Conservation (phyloP, 768 basidiomycete genomes). For the Cystoderma amianthinum region DNA sequence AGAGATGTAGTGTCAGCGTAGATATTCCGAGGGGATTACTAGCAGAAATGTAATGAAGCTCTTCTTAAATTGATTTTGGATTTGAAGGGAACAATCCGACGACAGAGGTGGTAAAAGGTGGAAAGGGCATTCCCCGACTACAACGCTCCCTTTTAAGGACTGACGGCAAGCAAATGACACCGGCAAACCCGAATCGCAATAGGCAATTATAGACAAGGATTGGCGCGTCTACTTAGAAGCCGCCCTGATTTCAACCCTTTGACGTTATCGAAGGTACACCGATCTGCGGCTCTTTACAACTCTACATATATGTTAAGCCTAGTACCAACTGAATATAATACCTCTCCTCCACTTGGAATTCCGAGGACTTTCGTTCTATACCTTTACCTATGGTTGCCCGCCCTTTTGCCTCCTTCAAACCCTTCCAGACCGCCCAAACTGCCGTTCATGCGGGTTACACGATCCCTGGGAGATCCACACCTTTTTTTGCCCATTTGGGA, state of each 20-base stretch:
- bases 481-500: not conserved
- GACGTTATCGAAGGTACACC: conserved; percentile 12
- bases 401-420: too few relatives aligned
- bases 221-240: conserved; percentile 18
- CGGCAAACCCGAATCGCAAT: too few relatives aligned
- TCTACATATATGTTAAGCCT: not conserved
- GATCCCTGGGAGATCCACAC: not conserved
- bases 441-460: not conserved
- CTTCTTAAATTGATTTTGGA: too few relatives aligned
- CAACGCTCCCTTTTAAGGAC: too few relatives aligned
- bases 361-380: conserved; percentile 12
- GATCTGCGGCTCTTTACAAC: conserved; percentile 20
- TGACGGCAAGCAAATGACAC: too few relatives aligned
- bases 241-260: conserved; percentile 6
- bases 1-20: too few relatives aligned
- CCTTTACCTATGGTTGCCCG: not conserved
- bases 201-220: too few relatives aligned
- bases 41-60: too few relatives aligned
- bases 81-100: too few relatives aligned
- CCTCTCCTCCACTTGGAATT: conserved; percentile 9
- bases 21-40: too few relatives aligned
- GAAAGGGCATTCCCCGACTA: too few relatives aligned
- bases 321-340: not conserved
- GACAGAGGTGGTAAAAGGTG: too few relatives aligned
- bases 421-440: not conserved